Evolutionary conservation across 805 yeast genomes (phyloP).

Genomic region (Saccharomycopsis oosterbeekiorum): DNA sequence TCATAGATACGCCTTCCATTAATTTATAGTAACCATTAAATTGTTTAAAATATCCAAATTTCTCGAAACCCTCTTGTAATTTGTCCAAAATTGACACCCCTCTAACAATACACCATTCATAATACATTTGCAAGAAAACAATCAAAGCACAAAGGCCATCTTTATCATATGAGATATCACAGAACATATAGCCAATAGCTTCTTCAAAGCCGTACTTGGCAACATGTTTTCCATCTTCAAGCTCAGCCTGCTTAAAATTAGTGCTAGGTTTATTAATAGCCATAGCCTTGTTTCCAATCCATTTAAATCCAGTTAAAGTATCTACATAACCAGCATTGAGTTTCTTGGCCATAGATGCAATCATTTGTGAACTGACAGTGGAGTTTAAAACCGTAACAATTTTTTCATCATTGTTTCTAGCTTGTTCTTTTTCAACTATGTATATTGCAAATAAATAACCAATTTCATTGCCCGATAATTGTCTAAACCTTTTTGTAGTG

Average conservation of each 20-base stretch:
- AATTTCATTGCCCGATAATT: constrained; percentile 83
- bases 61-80: constrained; percentile 46
- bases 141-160: constrained; percentile 82
- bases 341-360: constrained; percentile 53
- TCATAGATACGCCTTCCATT: constrained; percentile 31
- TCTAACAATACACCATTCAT: constrained; percentile 9
- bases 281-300: constrained; percentile 89
- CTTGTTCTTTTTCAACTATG: constrained; percentile 31
- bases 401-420: constrained; percentile 21
- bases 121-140: constrained; percentile 60
- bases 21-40: constrained; percentile 79
- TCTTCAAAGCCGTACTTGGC: constrained; percentile 86
- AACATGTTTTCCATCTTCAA: constrained; percentile 63
- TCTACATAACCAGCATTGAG: constrained; percentile 60
- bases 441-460: constrained; percentile 77
- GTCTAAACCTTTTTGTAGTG: constrained; percentile 47
- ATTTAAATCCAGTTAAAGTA: constrained; percentile 91
- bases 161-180: constrained; percentile 66
- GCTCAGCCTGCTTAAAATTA: constrained; percentile 68
- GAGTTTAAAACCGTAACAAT: constrained; percentile 61
- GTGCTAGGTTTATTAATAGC: constrained; percentile 55
- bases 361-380: constrained; percentile 84
- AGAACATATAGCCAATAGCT: constrained; percentile 92
- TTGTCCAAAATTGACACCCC: constrained; percentile 31
- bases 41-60: constrained; percentile 76